Conservation (phyloP, 2,329 filamentous ascomycete species). For the Didymella pomorum region DNA sequence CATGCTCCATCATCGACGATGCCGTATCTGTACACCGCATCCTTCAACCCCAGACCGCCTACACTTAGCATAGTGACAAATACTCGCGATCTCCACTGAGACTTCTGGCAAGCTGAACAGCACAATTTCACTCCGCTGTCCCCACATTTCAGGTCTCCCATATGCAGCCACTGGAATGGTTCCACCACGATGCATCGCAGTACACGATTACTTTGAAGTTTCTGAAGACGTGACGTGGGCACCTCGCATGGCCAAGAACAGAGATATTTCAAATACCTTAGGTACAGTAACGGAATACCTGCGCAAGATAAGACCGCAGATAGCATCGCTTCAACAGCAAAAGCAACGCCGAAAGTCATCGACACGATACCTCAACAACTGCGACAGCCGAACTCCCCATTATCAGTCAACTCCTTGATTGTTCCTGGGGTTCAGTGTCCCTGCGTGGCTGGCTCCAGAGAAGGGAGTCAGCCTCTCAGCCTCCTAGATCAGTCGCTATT, state of each 20-base stretch:
- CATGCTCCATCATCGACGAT: constrained; percentile 1
- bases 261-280: constrained; percentile 1
- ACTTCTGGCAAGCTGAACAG: constrained; percentile 2
- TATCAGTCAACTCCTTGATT: not conserved
- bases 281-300: not conserved
- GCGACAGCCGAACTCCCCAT: not conserved
- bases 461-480: not conserved
- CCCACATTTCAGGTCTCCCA: not conserved
- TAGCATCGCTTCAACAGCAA: not conserved
- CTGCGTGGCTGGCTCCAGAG: not conserved
- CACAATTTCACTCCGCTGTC: not conserved
- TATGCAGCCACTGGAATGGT: not conserved
- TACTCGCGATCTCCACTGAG: not conserved
- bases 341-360: not conserved
- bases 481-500: not conserved
- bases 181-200: not conserved
- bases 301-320: not conserved
- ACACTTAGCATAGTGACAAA: constrained; percentile 11
- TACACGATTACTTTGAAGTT: not conserved
- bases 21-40: not conserved
- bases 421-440: not conserved
- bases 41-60: constrained; percentile 4
- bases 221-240: not conserved
- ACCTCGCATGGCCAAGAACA: not conserved
- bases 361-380: not conserved